phyloP scores from a whole-genome alignment of 345 rosid genomes.

The Brassica carinata region DNA sequence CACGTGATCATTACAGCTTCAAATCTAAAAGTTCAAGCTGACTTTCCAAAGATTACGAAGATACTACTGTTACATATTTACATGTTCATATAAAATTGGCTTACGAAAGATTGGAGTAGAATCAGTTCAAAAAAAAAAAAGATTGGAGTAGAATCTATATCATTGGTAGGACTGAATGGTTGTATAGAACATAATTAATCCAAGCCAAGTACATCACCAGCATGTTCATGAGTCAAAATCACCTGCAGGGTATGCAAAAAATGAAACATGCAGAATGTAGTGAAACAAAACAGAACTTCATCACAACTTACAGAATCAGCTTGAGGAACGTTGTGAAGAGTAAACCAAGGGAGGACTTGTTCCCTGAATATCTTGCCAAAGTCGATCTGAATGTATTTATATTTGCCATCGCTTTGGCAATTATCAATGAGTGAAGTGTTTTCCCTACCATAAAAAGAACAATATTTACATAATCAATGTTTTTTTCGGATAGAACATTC shows the following conservation, averaged over 20 bases:
- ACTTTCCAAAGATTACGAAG: conserved; percentile 9
- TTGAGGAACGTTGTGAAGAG: conserved; percentile 75
- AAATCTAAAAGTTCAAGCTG: background rate
- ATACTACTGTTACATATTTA: conserved; percentile 23
- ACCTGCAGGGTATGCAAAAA: conserved; percentile 61
- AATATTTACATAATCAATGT: background rate
- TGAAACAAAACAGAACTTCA: background rate
- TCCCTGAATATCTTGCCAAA: conserved; percentile 97
- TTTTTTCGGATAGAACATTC: too few species aligned
- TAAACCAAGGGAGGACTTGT: conserved; percentile 94
- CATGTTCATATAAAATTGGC: conserved; percentile 83
- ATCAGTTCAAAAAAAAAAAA: conserved; percentile 29
- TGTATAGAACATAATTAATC: conserved; percentile 44
- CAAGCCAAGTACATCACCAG: conserved; percentile 96
- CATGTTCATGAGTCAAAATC: conserved; percentile 98
- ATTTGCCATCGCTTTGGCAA: conserved; percentile 53
- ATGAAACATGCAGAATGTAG: conserved; percentile 11
- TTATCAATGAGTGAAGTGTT: conserved; percentile 91
- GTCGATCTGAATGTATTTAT: conserved; percentile 75
- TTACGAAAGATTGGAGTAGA: conserved; percentile 73
- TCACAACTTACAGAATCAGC: conserved; percentile 76
- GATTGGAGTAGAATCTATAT: conserved; percentile 81
- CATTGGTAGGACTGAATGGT: conserved; percentile 78
- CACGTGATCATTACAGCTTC: conserved; percentile 11
- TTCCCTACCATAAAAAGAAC: conserved; percentile 54